Conservation (phyloP, 2,329 filamentous ascomycete genomes). For the Cordyceps pruinosa region DNA sequence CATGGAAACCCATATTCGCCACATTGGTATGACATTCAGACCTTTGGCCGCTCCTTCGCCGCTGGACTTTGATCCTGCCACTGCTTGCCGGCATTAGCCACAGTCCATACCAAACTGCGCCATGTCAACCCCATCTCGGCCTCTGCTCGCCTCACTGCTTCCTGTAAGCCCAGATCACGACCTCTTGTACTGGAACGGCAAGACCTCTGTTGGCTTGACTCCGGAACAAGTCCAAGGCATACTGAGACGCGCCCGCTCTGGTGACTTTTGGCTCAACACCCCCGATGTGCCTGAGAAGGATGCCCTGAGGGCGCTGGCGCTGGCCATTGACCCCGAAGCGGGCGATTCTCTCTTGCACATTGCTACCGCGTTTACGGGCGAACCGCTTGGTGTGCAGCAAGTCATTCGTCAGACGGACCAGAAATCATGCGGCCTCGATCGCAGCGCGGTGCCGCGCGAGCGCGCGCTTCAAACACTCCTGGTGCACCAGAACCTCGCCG, state of each 20-base stretch:
- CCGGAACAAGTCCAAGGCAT: background rate
- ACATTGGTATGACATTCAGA: background rate
- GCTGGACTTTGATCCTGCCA: background rate
- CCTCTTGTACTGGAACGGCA: background rate
- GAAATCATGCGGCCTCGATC: background rate
- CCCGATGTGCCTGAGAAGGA: background rate
- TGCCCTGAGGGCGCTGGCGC: background rate
- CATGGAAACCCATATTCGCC: background rate
- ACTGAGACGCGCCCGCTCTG: background rate
- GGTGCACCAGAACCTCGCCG: background rate
- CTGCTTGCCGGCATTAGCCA: background rate
- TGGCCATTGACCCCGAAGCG: background rate
- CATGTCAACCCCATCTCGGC: background rate
- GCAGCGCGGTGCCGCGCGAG: background rate
- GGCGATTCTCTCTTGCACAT: slow-evolving; percentile 4
- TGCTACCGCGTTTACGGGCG: background rate
- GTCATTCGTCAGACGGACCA: background rate
- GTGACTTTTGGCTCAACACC: background rate
- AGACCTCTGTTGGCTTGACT: background rate
- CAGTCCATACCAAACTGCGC: background rate
- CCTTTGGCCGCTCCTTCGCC: background rate
- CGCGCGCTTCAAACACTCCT: background rate
- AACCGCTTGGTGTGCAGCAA: background rate
- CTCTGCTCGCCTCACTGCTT: slow-evolving; percentile 1
- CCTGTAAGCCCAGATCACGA: background rate